Conservation (phyloP, 1,284 basidiomycete genomes). For the Melanopsichium pennsylvanicum region DNA sequence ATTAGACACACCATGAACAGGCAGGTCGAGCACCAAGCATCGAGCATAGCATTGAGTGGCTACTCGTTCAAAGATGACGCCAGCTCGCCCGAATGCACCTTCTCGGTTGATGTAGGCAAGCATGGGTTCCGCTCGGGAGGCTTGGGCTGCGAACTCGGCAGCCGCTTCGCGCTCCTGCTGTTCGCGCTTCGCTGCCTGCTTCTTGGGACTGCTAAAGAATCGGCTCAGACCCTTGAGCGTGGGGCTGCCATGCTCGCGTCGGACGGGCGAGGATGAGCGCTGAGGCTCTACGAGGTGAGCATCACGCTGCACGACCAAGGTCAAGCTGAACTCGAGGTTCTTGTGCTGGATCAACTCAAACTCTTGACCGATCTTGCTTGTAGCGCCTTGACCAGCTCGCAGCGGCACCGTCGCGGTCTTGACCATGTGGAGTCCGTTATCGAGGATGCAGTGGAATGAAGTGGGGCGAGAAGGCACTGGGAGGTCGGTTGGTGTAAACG, state of each 20-base stretch:
- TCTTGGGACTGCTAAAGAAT: conserved; percentile 59
- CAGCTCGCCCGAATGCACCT: conserved; percentile 57
- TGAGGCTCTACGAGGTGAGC: conserved; percentile 52
- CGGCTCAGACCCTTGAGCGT: conserved; percentile 55
- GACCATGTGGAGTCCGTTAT: conserved; percentile 96
- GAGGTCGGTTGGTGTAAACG: conserved; percentile 57
- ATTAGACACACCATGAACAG: conserved; percentile 54
- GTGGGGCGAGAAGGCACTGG: conserved; percentile 70
- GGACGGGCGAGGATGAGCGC: conserved; percentile 23
- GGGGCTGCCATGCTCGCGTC: conserved; percentile 46
- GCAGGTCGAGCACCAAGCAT: conserved; percentile 55
- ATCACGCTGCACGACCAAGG: conserved; percentile 59
- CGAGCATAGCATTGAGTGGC: conserved; percentile 50
- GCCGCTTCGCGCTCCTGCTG: conserved; percentile 44
- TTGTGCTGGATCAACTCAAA: conserved; percentile 73
- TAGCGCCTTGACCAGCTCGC: conserved; percentile 70
- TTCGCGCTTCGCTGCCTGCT: conserved; percentile 49
- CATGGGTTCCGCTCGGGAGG: conserved; percentile 49
- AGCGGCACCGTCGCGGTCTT: conserved; percentile 83
- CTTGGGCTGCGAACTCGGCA: conserved; percentile 31
- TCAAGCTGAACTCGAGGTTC: conserved; percentile 62
- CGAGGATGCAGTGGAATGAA: conserved; percentile 83
- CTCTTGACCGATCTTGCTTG: conserved; percentile 82
- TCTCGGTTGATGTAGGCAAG: conserved; percentile 56
- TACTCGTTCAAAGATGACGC: conserved; percentile 55